Base-by-base conservation (phyloP, 305 asterid species). In the Ilex paraguariensis region DNA sequence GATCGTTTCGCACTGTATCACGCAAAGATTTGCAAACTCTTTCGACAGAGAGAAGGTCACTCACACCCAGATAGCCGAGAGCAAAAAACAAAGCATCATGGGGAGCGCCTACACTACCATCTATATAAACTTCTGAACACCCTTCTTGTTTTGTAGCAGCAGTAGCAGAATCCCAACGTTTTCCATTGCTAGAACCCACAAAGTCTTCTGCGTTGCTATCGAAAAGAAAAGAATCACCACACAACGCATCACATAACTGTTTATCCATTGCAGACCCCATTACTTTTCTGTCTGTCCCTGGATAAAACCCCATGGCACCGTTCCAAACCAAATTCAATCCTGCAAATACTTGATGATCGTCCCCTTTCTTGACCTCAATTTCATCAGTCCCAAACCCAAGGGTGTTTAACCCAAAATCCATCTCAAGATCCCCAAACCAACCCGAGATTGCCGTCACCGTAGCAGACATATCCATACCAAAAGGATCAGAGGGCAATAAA, bases 1-100 rank as follows among this genome's bases (percentile, higher is more conserved):
- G 81, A 65, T 92, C 91, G 45, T 70, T 71, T 28, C 31, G 84
- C 60, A 92, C 95, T 9, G 79, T 80, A 58, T 82, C 81, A 3
- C 81, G 63, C 66, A 91, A 62, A 0, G 86, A 42, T 74, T 79
- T 89, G 80, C 95, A 92, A 63, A 89, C 96, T 71, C 75, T 67
- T 82, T 85, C 96, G 30, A 87, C 66, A 15, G 87, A 67, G 39
- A 89, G 81, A 46, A 89, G 91, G 73, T 92, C 95, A 66, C 53
- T 60, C 63, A 84, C 66, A 17, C 79, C 79, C 56, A 92, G 85
- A 78, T 78, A 78, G 64, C 72, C 70, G 66, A 87, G 84, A 70
- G 84, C 85, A 66, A 70, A 79, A 52, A 67, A 66, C 62, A 89
- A 62, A 17, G 79, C 91, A 71, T 82, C 91, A 6, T 76, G 64